Evolutionary conservation across 2,329 filamentous ascomycete species (phyloP), one percentile per base, ranked within the genome.

Genomic region (Aspergillus quadrilineatus): DNA sequence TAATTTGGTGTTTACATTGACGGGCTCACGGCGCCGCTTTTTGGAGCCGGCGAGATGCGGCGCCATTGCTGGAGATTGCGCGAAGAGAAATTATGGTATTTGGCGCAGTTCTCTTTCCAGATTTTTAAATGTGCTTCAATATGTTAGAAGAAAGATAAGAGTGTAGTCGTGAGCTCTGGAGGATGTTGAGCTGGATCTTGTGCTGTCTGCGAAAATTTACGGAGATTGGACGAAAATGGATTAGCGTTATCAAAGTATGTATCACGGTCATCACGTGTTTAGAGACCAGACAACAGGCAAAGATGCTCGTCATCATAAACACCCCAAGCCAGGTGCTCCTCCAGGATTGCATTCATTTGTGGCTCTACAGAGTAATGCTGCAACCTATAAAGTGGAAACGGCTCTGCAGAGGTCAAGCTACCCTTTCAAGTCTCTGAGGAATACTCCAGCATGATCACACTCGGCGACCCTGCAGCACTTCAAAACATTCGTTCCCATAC

Each of bases 1-100:
- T 47, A 79, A 69, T 58, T 77, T 75, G 50, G 73, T 68, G 60
- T 79, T 74, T 61, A 79, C 69, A 59, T 73, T 75, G 65, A 72
- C 67, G 29, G 65, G 57, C 62, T 77, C 75, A 57, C 75, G 72
- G 41, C 70, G 72, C 55, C 76, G 70, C 63, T 78, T 78, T 61
- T 66, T 73, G 28, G 66, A 57, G 22, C 52, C 57, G 49, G 61
- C 57, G 6, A 63, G 36, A 53, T 65, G 58, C 36, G 65, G 67
- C 37, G 66, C 65, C 72, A 74, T 74, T 62, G 42, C 50, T 48
- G 45, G 15, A 8, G 15, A 29, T 22, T 8, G 30, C 4, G n/a
- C 22, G 36, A 17, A 14, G n/a, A 17, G 29, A 50, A 22, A 37
- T 14, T 37, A 8, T 26, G 14, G 14, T 14, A 5, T 26, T 29